Evolutionary conservation across 176 grass and related monocot genomes (phyloP).

Genomic region (Elymus sibiricus): DNA sequence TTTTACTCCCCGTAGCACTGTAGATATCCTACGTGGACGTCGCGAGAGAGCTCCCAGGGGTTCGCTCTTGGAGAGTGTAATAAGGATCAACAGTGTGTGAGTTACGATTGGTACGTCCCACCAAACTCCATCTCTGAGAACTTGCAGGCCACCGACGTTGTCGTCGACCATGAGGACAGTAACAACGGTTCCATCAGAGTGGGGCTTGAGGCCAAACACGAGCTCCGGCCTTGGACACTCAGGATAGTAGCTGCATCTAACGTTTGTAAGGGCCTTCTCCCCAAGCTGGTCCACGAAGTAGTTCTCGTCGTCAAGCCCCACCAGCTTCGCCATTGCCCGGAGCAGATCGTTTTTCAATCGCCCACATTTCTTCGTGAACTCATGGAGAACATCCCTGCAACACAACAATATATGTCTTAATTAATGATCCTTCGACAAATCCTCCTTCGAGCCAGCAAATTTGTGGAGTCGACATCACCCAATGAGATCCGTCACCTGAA

Average conservation of each 20-base stretch:
- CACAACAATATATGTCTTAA: not conserved
- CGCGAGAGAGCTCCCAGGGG: too few relatives aligned
- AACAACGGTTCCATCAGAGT: constrained; percentile 23
- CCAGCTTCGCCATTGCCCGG: constrained; percentile 8
- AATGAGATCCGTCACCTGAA: constrained; percentile 32
- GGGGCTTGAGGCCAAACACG: constrained; percentile 56
- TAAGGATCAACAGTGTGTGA: constrained; percentile 41
- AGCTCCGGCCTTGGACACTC: constrained; percentile 33
- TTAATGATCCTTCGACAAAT: not conserved
- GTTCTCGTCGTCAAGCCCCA: not conserved
- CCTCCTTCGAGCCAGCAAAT: not conserved
- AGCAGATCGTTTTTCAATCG: not conserved
- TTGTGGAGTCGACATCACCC: not conserved
- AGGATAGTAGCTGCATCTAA: constrained; percentile 42
- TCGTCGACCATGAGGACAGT: constrained; percentile 37
- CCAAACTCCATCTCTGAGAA: constrained; percentile 36
- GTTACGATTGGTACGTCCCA: constrained; percentile 15
- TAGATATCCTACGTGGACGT: too few relatives aligned
- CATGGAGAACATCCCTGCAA: constrained; percentile 33
- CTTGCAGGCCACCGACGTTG: constrained; percentile 35
- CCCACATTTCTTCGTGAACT: constrained; percentile 14
- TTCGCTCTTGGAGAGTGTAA: too few relatives aligned
- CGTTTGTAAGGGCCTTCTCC: not conserved
- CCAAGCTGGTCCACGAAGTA: constrained; percentile 6
- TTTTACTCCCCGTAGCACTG: too few relatives aligned